Base-by-base conservation (phyloP, 148 eudicot genomes). In the Pouteria glomerata region DNA sequence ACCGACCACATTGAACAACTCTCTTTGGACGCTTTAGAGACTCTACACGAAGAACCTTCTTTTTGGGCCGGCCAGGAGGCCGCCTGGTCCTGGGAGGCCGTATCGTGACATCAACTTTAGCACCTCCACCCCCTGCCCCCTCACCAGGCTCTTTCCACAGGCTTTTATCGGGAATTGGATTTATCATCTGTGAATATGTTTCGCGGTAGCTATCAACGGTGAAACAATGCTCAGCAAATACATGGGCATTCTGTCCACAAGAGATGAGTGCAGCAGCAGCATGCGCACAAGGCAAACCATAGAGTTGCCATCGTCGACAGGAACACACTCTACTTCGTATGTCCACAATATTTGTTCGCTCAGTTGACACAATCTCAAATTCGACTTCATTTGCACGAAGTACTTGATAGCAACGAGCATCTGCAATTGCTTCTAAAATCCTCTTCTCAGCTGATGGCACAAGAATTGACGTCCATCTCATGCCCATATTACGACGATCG, bases 41-140 rank as follows among this genome's bases (percentile, higher is more conserved):
- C 80, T 95, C 99, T 3, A 95, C 90, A 0, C 96, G 81, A 30
- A 90, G 87, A 71, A 95, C 93, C 83, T 92, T 95, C 90, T 89
- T 95, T 79, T 95, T 95, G 29, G 99, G 99, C 75, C 99, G 78
- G 42, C 99, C 97, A n/a, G 99, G 99, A 24, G 96, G 96, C 51
- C 97, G 83, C 1, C 97, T 90, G n/a, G 89, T 95, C 71, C 84
- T 95, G 0, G 99, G 97, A 16, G 97, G 97, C 48, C 90, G 82
- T 3, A 95, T 95, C 5, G 65, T 56, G 35, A 81, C 73, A 37
- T 89, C 96, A 39, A 79, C 80, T 52, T 73, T 83, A 44, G 87
- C 84, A 41, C 78, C 85, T 63, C 87, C 89, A 33, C 87, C 91
- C 39, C 86, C 91, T 8, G 79, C 74, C 52, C 83, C 88, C 50